Evolutionary conservation across 164 flowering plant genomes (phyloP).

Genomic region (Pachysandra terminalis): DNA sequence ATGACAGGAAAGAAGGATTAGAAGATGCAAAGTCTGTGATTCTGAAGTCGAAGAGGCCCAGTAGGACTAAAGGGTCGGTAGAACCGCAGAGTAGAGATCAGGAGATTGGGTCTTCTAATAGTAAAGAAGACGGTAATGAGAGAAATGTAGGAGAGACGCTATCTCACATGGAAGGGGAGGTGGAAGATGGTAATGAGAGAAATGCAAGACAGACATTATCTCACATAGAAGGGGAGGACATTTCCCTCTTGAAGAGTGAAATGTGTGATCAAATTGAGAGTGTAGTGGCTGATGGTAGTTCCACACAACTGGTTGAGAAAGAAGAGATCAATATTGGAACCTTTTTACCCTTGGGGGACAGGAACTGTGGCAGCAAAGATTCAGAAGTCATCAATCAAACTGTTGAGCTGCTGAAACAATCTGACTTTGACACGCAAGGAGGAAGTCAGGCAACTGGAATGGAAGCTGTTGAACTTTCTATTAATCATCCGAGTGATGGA

Average conservation of each 20-base stretch:
- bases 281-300: constrained; percentile 13
- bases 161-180: constrained; percentile 12
- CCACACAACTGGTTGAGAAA: constrained; percentile 13
- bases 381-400: constrained; percentile 17
- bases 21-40: constrained; percentile 24
- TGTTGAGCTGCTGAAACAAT: constrained; percentile 18
- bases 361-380: constrained; percentile 15
- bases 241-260: constrained; percentile 8
- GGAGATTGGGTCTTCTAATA: constrained; percentile 15
- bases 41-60: constrained; percentile 33
- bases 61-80: constrained; percentile 24
- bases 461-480: constrained; percentile 16
- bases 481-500: constrained; percentile 17
- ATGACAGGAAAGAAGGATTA: constrained; percentile 16
- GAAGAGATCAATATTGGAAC: constrained; percentile 7
- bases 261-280: constrained; percentile 18
- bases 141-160: constrained; percentile 11
- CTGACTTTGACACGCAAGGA: constrained; percentile 19
- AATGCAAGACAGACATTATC: constrained; percentile 10
- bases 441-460: constrained; percentile 14
- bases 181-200: constrained; percentile 16
- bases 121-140: constrained; percentile 16
- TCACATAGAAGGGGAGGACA: constrained; percentile 9
- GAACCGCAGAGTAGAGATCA: constrained; percentile 17
- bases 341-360: constrained; percentile 16